Evolutionary conservation across 805 yeast genomes (phyloP).

Genomic region (Candida xiaguanensis): DNA sequence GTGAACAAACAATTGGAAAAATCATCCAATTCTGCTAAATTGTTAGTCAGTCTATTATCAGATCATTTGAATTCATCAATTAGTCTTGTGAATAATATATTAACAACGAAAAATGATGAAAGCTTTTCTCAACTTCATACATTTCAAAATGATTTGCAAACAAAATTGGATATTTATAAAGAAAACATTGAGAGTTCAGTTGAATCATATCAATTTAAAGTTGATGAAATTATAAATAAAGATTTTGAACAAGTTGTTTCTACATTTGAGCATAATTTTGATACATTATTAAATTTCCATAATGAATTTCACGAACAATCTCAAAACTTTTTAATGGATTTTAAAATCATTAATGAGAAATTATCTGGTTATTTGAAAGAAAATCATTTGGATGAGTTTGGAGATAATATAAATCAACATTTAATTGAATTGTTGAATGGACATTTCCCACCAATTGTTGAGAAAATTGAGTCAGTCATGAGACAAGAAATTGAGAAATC

Average conservation of each 20-base stretch:
- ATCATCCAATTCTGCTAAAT: slow-evolving; percentile 3
- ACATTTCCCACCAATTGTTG: slow-evolving; percentile 2
- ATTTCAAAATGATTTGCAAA: slow-evolving; percentile 2
- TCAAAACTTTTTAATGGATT: slow-evolving; percentile 10
- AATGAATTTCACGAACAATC: slow-evolving; percentile 1
- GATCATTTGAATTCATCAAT: slow-evolving; percentile 6
- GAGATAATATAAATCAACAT: background rate
- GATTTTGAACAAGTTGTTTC: slow-evolving; percentile 4
- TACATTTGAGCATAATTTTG: slow-evolving; percentile 3
- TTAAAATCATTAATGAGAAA: slow-evolving; percentile 13
- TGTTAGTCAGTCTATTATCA: slow-evolving; percentile 5
- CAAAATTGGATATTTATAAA: slow-evolving; percentile 1
- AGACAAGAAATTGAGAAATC: background rate
- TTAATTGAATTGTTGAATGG: background rate
- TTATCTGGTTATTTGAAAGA: slow-evolving; percentile 14
- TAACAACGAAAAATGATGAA: background rate
- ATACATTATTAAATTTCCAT: slow-evolving; percentile 1
- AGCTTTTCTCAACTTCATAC: background rate
- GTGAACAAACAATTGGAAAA: slow-evolving; percentile 4
- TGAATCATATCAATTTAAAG: background rate
- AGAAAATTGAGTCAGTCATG: background rate
- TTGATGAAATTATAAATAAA: slow-evolving; percentile 2
- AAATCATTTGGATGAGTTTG: slow-evolving; percentile 12
- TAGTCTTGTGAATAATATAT: background rate
- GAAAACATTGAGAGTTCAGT: background rate